phyloP scores from a whole-genome alignment of 225 moss, liverwort and hornwort species.

The Neckera pumila region DNA sequence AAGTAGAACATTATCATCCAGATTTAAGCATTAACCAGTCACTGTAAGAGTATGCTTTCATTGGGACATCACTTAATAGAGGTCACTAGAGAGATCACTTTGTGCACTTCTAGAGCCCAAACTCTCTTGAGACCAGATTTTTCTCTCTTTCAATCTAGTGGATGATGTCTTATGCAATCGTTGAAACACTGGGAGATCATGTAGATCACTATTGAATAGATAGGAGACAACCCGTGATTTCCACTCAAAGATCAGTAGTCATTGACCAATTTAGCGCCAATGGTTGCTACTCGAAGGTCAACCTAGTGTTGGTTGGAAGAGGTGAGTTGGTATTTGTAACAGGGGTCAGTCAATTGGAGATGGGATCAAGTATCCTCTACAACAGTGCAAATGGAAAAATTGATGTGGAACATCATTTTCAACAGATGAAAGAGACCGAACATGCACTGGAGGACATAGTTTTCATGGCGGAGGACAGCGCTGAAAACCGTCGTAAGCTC shows the following conservation, averaged over 20 bases:
- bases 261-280: not conserved
- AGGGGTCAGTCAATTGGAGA: not conserved
- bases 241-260: not conserved
- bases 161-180: not conserved
- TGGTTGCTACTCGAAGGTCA: not conserved
- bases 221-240: not conserved
- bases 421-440: slow-evolving; percentile 2
- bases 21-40: not conserved
- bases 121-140: not conserved
- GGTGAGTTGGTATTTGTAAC: not conserved
- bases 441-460: slow-evolving; percentile 3
- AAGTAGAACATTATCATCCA: not conserved
- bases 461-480: slow-evolving; percentile 2
- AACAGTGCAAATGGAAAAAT: not conserved
- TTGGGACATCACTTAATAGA: not conserved
- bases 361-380: not conserved
- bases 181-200: not conserved
- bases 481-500: slow-evolving; percentile 2
- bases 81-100: not conserved
- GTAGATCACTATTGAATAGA: not conserved
- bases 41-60: not conserved
- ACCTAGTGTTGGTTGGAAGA: not conserved
- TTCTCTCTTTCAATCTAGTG: not conserved
- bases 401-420: not conserved
- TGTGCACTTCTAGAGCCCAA: not conserved